These are phyloP conservation scores for Ustulina deusta DNA, from an alignment of 2,329 filamentous ascomycete species.

Conservation along the genomic window DNA sequence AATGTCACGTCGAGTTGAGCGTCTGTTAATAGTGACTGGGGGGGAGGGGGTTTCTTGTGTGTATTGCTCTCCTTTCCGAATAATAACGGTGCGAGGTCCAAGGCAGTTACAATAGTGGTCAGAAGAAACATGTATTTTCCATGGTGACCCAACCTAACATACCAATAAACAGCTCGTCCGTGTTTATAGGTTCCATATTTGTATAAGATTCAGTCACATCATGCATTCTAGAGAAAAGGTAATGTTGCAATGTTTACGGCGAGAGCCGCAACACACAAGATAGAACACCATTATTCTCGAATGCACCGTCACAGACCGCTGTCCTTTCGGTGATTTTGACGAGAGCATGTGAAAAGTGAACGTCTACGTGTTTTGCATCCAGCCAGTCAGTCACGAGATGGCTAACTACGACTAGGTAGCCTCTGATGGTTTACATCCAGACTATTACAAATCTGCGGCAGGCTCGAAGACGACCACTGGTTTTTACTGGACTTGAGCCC, in stretches of 20 bases:
- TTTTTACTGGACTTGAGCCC: not conserved
- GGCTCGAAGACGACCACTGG: not conserved
- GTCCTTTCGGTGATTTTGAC: not conserved
- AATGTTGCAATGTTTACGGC: not conserved
- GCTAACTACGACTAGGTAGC: not conserved
- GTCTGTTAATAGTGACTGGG: not conserved
- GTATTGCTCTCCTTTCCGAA: not conserved
- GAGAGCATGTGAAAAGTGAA: not conserved
- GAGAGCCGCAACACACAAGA: not conserved
- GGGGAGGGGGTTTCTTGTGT: not conserved
- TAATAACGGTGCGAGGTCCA: not conserved
- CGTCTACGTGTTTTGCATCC: not conserved
- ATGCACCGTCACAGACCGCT: no score
- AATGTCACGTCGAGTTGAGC: not conserved
- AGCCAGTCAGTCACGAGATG: not conserved
- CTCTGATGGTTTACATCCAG: constrained; percentile 3
- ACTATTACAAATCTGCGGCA: not conserved
- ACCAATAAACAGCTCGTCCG: not conserved
- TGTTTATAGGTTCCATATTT: not conserved
- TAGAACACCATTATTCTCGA: not conserved
- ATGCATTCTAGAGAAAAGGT: not conserved
- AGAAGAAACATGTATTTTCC: not conserved
- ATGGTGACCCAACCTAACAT: not conserved
- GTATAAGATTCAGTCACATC: not conserved
- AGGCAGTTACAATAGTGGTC: not conserved